Conservation (phyloP, 1,139 yeast species). For the Blastobotrys apis region DNA sequence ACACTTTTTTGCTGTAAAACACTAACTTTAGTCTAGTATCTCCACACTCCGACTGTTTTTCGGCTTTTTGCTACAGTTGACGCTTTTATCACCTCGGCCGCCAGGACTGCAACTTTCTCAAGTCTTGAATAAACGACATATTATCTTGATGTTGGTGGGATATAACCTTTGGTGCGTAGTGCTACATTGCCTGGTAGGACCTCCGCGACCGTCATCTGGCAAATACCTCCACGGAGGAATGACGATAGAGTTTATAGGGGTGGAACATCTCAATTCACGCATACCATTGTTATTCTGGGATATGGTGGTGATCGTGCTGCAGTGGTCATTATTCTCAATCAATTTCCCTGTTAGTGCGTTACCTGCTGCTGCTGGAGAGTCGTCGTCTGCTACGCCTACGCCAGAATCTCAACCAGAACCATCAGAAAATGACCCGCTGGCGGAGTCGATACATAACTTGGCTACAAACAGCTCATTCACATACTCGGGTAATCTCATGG, state of each 20-base stretch:
- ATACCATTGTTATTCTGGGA: conserved; percentile 28
- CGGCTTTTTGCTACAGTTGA: conserved; percentile 25
- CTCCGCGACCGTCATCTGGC: conserved; percentile 18
- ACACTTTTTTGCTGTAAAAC: not conserved
- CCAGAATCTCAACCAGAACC: not conserved
- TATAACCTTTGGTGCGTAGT: conserved; percentile 22
- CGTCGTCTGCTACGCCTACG: not conserved
- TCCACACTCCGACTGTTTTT: conserved; percentile 26
- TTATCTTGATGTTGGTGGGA: conserved; percentile 21
- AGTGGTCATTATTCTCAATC: conserved; percentile 24
- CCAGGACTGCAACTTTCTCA: conserved; percentile 19
- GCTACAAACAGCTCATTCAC: conserved; percentile 4
- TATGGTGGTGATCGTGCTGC: conserved; percentile 22
- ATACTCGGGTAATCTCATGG: conserved; percentile 26
- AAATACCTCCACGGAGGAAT: conserved; percentile 34
- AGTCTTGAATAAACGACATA: conserved; percentile 22
- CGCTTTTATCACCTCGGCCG: conserved; percentile 12
- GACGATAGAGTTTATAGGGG: conserved; percentile 36
- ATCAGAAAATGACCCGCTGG: conserved; percentile 5
- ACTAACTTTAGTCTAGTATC: conserved; percentile 11
- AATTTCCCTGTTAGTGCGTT: conserved; percentile 19
- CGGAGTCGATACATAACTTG: too few species aligned
- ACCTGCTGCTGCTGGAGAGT: not conserved
- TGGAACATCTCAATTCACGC: conserved; percentile 22
- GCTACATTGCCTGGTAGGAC: conserved; percentile 19